Percentiles rank a stretch among this genome's conserved stretches.
Evolutionary conservation across 2,329 filamentous ascomycete species (phyloP).

Genomic region (Neonectria coccinea): DNA sequence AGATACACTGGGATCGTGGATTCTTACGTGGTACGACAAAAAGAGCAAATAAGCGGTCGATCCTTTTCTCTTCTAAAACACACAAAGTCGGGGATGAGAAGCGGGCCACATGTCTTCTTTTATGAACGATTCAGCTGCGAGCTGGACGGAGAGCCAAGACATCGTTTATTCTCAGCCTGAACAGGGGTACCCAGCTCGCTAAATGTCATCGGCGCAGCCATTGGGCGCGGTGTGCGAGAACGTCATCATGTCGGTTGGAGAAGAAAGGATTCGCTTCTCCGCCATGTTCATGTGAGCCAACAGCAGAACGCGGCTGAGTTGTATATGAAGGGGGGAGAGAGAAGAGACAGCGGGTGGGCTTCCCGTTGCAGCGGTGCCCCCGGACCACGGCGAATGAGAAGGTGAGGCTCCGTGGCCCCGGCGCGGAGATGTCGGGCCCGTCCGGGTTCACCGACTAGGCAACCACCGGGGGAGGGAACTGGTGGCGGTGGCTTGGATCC

Average conservation of each 20-base stretch:
- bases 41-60: background rate
- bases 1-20: background rate
- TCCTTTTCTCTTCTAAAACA: conserved; percentile 11
- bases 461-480: conserved; percentile 25
- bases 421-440: conserved; percentile 21
- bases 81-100: background rate
- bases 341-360: too few relatives aligned
- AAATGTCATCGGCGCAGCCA: conserved; percentile 16
- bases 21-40: background rate
- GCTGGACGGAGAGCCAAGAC: conserved; percentile 33
- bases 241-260: conserved; percentile 18
- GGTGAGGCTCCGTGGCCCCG: conserved; percentile 18
- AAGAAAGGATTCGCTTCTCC: conserved; percentile 21
- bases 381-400: conserved; percentile 33
- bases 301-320: conserved; percentile 10
- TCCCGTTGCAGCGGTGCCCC: background rate
- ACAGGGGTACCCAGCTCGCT: conserved; percentile 32
- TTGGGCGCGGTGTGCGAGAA: conserved; percentile 3
- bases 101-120: conserved; percentile 30
- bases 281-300: conserved; percentile 26
- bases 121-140: conserved; percentile 29
- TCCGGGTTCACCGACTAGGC: conserved; percentile 29
- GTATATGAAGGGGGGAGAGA: background rate
- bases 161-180: conserved; percentile 15
- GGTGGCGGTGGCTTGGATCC: conserved; percentile 43